Evolutionary conservation across 768 basidiomycete genomes (phyloP).

Genomic region (Vararia minispora): DNA sequence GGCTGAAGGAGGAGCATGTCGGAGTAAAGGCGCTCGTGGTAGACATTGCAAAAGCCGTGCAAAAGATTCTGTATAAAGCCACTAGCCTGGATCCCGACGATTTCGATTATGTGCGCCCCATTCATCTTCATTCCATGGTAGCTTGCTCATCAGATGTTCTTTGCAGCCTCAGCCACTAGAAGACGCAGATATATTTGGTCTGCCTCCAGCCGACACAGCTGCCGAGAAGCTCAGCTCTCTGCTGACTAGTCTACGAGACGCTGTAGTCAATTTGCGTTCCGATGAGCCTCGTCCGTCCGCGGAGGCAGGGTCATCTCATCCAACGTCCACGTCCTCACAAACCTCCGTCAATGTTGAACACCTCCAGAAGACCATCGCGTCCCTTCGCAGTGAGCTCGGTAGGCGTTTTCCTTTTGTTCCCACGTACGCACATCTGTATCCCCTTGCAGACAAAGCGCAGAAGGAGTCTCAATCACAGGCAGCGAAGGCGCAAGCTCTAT

Average conservation of each 20-base stretch:
- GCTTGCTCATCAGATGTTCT: background rate
- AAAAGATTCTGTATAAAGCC: conserved; percentile 39
- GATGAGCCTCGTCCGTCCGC: too few relatives aligned
- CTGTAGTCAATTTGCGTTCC: conserved; percentile 9
- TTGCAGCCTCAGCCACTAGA: conserved; percentile 17
- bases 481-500: conserved; percentile 32
- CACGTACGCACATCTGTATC: conserved; percentile 8
- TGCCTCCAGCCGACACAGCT: conserved; percentile 16
- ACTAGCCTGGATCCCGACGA: conserved; percentile 25
- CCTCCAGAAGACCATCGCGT: conserved; percentile 37
- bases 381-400: conserved; percentile 52
- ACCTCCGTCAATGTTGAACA: too few relatives aligned
- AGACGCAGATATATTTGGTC: conserved; percentile 17
- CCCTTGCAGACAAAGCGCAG: conserved; percentile 32
- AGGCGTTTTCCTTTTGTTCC: conserved; percentile 11
- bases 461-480: conserved; percentile 26
- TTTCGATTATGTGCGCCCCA: conserved; percentile 35
- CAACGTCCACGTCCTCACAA: too few relatives aligned
- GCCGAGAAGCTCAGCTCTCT: conserved; percentile 17
- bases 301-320: too few relatives aligned
- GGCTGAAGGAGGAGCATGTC: conserved; percentile 54
- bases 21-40: conserved; percentile 50
- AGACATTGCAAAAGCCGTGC: conserved; percentile 53
- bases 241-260: conserved; percentile 17
- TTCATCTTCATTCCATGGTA: conserved; percentile 5